phyloP scores from a whole-genome alignment of 202 grass and related monocot species.

The Carex arenaria region DNA sequence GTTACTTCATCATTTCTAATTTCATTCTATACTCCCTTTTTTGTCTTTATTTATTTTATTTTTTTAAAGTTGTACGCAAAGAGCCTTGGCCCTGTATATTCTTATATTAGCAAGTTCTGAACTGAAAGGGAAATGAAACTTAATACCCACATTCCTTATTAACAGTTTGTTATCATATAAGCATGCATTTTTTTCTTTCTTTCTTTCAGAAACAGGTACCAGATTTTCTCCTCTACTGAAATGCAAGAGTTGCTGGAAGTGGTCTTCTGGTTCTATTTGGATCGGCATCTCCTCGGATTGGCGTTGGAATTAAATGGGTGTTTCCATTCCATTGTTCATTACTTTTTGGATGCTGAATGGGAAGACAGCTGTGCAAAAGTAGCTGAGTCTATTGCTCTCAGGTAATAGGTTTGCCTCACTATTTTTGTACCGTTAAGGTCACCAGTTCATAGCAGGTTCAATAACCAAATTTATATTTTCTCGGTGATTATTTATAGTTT shows the following conservation, averaged over 20 bases:
- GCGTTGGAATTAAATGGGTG: constrained; percentile 51
- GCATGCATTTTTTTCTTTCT: constrained; percentile 1
- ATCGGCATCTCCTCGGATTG: constrained; percentile 57
- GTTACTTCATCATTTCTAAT: neutral
- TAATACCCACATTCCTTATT: neutral
- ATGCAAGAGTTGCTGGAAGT: constrained; percentile 65
- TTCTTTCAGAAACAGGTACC: constrained; percentile 43
- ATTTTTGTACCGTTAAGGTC: neutral
- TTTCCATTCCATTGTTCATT: constrained; percentile 57
- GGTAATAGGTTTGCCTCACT: constrained; percentile 28
- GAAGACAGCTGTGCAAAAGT: constrained; percentile 51
- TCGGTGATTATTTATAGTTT: neutral
- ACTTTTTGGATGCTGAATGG: constrained; percentile 61
- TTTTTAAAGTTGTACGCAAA: neutral
- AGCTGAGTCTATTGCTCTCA: constrained; percentile 48
- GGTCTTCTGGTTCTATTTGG: constrained; percentile 65
- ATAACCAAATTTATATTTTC: neutral
- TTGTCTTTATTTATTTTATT: neutral
- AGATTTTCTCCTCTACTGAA: constrained; percentile 64
- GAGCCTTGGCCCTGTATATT: neutral
- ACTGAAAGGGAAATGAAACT: neutral
- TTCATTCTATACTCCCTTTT: too few species aligned
- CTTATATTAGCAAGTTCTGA: neutral
- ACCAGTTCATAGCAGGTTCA: neutral
- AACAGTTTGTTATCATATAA: neutral